Conservation (phyloP, 257 asterid species). For the Solanum sejunctum region DNA sequence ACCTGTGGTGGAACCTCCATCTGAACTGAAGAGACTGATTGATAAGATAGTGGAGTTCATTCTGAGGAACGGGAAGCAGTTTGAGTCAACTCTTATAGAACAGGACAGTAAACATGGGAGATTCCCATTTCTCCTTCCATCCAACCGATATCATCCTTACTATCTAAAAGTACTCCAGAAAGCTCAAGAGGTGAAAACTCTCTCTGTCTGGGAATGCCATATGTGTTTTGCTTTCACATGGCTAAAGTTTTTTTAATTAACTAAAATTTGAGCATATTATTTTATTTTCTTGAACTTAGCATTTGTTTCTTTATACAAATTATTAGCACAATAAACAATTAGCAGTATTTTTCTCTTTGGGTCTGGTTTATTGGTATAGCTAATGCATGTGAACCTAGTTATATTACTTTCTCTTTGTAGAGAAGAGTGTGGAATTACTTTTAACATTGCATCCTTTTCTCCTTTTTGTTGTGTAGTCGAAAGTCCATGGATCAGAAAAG, state of each 20-base stretch:
- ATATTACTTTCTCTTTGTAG: background rate
- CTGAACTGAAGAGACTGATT: constrained; percentile 59
- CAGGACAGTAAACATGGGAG: constrained; percentile 60
- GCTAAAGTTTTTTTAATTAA: background rate
- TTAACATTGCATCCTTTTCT: background rate
- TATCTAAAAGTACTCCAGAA: constrained; percentile 51
- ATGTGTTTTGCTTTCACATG: background rate
- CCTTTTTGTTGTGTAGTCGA: constrained; percentile 41
- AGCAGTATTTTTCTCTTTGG: background rate
- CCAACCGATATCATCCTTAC: constrained; percentile 73
- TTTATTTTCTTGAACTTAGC: background rate
- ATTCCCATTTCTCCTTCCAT: constrained; percentile 77
- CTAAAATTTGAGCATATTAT: background rate
- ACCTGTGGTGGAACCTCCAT: constrained; percentile 63
- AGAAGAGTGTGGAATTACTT: background rate
- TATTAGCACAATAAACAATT: background rate
- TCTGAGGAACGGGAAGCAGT: constrained; percentile 64
- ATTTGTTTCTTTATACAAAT: background rate
- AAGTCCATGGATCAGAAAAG: constrained; percentile 25
- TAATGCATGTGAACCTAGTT: background rate
- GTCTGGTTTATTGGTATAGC: background rate
- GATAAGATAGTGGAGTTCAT: constrained; percentile 74
- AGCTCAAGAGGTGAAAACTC: constrained; percentile 50
- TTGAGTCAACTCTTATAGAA: constrained; percentile 70
- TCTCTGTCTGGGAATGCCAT: background rate